These are phyloP conservation scores for Candida ulmi DNA, from an alignment of 805 yeast species.

Conservation along the genomic window DNA sequence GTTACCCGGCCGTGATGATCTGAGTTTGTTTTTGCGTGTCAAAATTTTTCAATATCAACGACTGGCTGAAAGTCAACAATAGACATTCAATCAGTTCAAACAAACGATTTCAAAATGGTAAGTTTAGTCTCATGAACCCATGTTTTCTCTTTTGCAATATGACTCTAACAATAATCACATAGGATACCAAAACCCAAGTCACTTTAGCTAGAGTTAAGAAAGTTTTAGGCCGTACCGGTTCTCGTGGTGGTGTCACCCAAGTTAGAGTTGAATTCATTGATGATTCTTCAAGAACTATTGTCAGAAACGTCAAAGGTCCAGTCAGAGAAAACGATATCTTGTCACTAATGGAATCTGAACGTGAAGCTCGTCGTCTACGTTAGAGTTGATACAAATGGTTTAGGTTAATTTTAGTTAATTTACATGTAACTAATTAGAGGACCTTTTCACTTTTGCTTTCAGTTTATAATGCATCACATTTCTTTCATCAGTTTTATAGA, in stretches of 20 bases:
- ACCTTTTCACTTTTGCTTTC: too few relatives aligned
- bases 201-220: constrained; percentile 99
- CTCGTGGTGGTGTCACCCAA: constrained; percentile 99
- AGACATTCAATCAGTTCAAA: too few relatives aligned
- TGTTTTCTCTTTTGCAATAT: too few relatives aligned
- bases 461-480: too few relatives aligned
- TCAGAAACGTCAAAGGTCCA: constrained; percentile 97
- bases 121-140: neutral
- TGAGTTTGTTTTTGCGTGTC: too few relatives aligned
- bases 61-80: too few relatives aligned
- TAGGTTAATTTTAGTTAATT: too few relatives aligned
- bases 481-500: too few relatives aligned
- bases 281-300: constrained; percentile 91
- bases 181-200: constrained; percentile 49
- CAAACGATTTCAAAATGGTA: neutral
- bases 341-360: constrained; percentile 99
- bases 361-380: constrained; percentile 97
- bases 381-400: constrained; percentile 28
- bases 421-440: too few relatives aligned
- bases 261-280: constrained; percentile 96
- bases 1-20: too few relatives aligned
- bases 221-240: constrained; percentile 99
- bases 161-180: neutral
- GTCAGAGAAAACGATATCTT: constrained; percentile 97
- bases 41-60: too few relatives aligned